phyloP scores from a whole-genome alignment of 345 rosid species.

The Lepidium didymum region DNA sequence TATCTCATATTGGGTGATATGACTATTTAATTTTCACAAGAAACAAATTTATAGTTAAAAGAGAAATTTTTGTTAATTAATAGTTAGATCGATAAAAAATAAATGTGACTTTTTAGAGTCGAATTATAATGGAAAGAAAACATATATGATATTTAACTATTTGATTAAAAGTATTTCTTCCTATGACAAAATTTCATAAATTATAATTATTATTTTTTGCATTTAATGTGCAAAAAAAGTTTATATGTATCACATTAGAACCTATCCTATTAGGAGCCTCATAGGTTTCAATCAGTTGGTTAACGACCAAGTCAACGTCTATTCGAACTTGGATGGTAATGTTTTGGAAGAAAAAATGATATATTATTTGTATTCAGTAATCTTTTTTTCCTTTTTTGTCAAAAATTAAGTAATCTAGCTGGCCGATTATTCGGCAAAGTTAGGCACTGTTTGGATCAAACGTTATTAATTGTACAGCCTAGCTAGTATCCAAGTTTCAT shows the following conservation, averaged over 20 bases:
- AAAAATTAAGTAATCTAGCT: not conserved
- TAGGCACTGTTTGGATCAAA: not conserved
- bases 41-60: no score
- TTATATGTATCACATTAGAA: not conserved
- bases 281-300: not conserved
- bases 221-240: not conserved
- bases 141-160: no score
- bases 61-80: no score
- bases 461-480: not conserved
- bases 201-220: no score
- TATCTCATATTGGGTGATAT: no score
- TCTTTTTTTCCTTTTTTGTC: no score
- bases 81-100: no score
- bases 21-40: no score
- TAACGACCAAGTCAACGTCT: not conserved
- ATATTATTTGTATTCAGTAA: not conserved
- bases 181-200: no score
- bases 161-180: no score
- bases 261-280: not conserved
- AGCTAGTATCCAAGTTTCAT: not conserved
- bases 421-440: not conserved
- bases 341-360: not conserved
- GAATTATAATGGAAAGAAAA: no score
- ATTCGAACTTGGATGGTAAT: not conserved
- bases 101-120: no score